Percentiles rank a stretch among this genome's conserved stretches.
These are phyloP conservation scores for Alisma plantagoaquatica DNA, from an alignment of 106 monocot genomes.

Conservation along the genomic window DNA sequence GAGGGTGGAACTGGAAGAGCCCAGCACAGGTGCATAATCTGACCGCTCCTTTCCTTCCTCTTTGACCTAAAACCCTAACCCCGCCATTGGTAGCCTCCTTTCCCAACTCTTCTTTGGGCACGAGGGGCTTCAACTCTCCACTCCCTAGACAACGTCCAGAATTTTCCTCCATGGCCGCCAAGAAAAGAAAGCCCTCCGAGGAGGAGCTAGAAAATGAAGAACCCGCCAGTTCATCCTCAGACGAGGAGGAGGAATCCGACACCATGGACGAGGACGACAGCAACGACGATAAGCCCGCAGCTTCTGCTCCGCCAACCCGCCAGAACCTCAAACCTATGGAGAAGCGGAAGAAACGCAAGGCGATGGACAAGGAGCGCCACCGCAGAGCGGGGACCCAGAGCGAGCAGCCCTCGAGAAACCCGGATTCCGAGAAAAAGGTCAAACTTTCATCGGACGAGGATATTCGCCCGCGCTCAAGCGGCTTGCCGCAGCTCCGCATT, in stretches of 20 bases:
- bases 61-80: too few relatives aligned
- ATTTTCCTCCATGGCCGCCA: background rate
- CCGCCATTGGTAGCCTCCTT: too few relatives aligned
- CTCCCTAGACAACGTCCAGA: background rate
- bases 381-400: too few relatives aligned
- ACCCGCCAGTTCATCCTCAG: background rate
- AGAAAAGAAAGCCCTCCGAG: background rate
- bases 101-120: too few relatives aligned
- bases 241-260: background rate
- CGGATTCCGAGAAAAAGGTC: background rate
- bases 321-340: slow-evolving; percentile 48
- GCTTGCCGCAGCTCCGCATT: slow-evolving; percentile 49
- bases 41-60: too few relatives aligned
- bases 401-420: slow-evolving; percentile 8
- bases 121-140: too few relatives aligned
- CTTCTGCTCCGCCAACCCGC: background rate
- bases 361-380: slow-evolving; percentile 49
- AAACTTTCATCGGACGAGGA: background rate
- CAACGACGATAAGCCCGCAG: background rate
- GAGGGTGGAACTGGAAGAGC: too few relatives aligned
- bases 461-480: background rate
- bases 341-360: slow-evolving; percentile 59
- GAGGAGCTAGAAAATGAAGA: background rate
- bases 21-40: too few relatives aligned
- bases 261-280: background rate